Evolutionary conservation across 2,329 filamentous ascomycete genomes (phyloP), one percentile per base, ranked within the genome.

Genomic region (Helotiales sp.): DNA sequence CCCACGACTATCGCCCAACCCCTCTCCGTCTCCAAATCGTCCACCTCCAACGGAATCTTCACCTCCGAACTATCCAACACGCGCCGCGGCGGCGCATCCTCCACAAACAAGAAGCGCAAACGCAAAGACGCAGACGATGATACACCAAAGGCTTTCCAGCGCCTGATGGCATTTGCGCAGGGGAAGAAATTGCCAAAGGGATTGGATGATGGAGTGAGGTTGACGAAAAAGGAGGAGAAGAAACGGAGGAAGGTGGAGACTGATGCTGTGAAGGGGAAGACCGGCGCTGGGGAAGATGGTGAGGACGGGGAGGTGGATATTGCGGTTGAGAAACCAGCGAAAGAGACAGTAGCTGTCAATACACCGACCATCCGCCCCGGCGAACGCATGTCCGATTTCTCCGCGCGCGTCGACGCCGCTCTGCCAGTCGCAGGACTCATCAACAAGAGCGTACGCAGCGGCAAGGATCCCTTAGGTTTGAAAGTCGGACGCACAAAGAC

Each of bases 71-170:
- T 77, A 63, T 75, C 69, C 55, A 69, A 74, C 68, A 67, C 74
- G 0, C 22, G 45, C 2, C 26, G 24, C 28, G 52, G 62, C 28
- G 28, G 30, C 3, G 28, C 62, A 7, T 61, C 61, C 8, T 52
- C 62, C 66, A 78, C 73, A 49, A 78, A 71, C 75, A 87, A 81
- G 74, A 83, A 79, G 77, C 81, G 80, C 80, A 89, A 84, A 80
- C 77, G 80, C 67, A 78, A 77, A 52, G 74, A 78, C 60, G 79
- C 78, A 32, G 82, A 86, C 45, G 89, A 97, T 77, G 96, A 98
- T 80, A 94, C 92, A 1, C 96, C 96, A 0, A 91, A 93, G 72
- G 93, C 91, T 1, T 99, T 99, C 79, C 87, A 88, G 69, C 89
- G 93, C 13, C 81, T 98, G 69, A 96, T 98, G 91, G 88, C 91